Conservation (phyloP, 2,329 filamentous ascomycete species). For the Fonsecaea monophora region DNA sequence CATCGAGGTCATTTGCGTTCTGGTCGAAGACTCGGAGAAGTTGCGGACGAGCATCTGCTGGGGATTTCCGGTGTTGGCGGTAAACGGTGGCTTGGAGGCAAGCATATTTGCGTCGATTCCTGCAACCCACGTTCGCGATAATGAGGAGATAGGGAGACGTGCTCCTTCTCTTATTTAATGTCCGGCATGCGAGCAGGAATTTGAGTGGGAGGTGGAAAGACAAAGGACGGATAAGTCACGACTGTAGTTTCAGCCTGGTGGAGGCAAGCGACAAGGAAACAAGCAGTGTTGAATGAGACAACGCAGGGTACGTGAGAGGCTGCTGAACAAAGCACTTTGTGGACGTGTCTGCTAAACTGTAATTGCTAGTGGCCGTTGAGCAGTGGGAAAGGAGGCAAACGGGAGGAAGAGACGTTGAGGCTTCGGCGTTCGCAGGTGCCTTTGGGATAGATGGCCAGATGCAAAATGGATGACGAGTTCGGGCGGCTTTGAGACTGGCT, state of each 20-base stretch:
- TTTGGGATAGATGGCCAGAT: conserved; percentile 4
- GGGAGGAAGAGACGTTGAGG: conserved; percentile 7
- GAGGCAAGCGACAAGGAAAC: neutral
- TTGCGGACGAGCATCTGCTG: conserved; percentile 35
- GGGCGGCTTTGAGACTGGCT: conserved; percentile 17
- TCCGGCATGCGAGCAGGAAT: conserved; percentile 14
- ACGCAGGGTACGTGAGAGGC: neutral
- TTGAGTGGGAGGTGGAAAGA: conserved; percentile 1
- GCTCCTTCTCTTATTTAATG: conserved; percentile 21
- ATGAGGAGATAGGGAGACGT: neutral
- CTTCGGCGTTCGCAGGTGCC: neutral
- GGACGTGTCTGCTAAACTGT: neutral
- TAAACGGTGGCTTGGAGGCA: conserved; percentile 52
- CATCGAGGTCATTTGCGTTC: conserved; percentile 47
- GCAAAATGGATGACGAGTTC: conserved; percentile 28
- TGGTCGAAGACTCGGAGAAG: conserved; percentile 39
- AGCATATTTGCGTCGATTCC: conserved; percentile 45
- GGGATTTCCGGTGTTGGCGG: conserved; percentile 42
- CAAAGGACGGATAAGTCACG: conserved; percentile 6
- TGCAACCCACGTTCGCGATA: neutral
- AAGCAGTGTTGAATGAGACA: conserved; percentile 2
- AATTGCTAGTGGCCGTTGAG: conserved; percentile 7
- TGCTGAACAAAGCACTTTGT: neutral
- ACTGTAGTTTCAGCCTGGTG: neutral
- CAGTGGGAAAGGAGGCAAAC: conserved; percentile 4